phyloP scores from a whole-genome alignment of 306 rosid genomes.

The Sechiopsis laciniata region DNA sequence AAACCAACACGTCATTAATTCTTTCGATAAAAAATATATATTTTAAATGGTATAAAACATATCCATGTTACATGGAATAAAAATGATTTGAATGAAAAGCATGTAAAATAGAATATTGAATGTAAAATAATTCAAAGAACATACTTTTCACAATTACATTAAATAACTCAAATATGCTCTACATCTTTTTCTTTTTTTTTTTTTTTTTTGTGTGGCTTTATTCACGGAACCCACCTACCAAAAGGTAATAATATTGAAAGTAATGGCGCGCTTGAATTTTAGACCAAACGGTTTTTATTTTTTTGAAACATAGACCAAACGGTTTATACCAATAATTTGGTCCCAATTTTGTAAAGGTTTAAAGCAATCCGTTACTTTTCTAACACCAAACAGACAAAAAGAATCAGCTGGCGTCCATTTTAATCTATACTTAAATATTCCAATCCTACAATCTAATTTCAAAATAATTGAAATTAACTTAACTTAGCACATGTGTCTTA shows the following conservation, averaged over 20 bases:
- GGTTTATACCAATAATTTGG: not conserved
- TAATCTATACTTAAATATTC: not conserved
- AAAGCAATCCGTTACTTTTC: not conserved
- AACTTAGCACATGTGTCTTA: too few relatives aligned
- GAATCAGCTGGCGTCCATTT: slow-evolving; percentile 10
- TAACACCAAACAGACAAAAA: slow-evolving; percentile 9
- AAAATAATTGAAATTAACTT: too few relatives aligned
- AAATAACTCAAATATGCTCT: not conserved
- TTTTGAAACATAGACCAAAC: not conserved
- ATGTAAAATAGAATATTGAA: not conserved
- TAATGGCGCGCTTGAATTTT: not conserved
- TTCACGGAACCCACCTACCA: not conserved
- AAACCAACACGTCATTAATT: too few relatives aligned
- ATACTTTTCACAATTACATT: not conserved
- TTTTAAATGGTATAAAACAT: not conserved
- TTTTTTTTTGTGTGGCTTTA: not conserved
- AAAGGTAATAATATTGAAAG: not conserved
- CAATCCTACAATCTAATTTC: not conserved
- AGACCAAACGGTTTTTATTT: not conserved
- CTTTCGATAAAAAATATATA: too few relatives aligned
- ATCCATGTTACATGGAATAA: not conserved
- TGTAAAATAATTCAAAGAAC: not conserved
- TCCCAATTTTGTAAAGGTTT: not conserved
- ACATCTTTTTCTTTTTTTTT: not conserved
- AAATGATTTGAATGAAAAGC: not conserved